Evolutionary conservation across 1,284 basidiomycete genomes (phyloP), one percentile per base, ranked within the genome.

Genomic region (Ganoderma meredithae): DNA sequence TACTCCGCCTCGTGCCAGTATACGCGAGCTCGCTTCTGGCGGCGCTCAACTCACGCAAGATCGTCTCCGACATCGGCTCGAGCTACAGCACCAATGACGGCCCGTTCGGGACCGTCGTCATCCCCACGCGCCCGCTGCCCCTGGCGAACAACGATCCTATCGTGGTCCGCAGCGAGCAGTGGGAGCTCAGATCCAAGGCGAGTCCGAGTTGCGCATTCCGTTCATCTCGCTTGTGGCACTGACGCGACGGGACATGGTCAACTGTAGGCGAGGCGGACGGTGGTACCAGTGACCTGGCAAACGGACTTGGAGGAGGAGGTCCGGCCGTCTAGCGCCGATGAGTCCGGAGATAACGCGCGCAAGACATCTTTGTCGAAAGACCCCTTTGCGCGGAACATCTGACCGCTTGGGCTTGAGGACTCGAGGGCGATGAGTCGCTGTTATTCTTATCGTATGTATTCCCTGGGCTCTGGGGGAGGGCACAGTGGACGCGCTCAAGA

Each of bases 21-120:
- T 55, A 55, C 8, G 52, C 52, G 5, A 55, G 31, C 52, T 55
- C 52, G 15, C 52, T 55, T 3, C 52, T 55, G 27, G 52, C 52
- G 15, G 25, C 52, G 52, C 47, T 49, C 47, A 49, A 49, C 47
- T 49, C 47, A 22, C 47, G 47, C 47, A 49, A 49, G 22, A 22
- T 49, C 22, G 47, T 49, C 22, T 49, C 22, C 2, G 47, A 49
- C 10, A 49, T 49, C 22, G 47, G 47, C 47, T 49, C 47, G 47
- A 49, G 47, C 47, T 6, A 22, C 10, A 49, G 22, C 47, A 12
- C 22, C 22, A 22, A 49, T 10, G 22, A 22, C 47, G n/a, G n/a
- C 47, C 47, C 47, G 22, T 49, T 49, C 47, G 47, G 47, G 10
- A 49, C 22, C 22, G 47, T 49, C 22, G 25, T 49, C 47, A 10